Base-by-base conservation (phyloP, 2,329 filamentous ascomycete genomes). In the Neoscytalidium dimidiatum region DNA sequence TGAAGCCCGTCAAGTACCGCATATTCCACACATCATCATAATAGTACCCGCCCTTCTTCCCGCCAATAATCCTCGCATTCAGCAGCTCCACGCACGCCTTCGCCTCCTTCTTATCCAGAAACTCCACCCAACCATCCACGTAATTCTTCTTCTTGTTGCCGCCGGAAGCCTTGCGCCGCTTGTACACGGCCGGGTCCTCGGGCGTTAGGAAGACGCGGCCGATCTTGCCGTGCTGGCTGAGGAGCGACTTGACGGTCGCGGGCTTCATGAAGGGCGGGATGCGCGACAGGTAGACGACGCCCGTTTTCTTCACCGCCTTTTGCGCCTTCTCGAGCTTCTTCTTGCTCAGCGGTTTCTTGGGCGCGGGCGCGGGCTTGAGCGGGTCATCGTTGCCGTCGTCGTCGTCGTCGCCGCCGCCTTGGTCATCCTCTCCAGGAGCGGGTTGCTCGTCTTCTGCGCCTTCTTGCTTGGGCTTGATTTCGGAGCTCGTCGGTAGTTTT, bases 231-330 rank as follows among this genome's bases (percentile, higher is more conserved):
- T 92, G 92, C 9, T 89, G 90, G 67, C 88, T 84, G 62, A 95
- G 86, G 14, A 93, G 87, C 19, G 89, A 88, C 69, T 90, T 88
- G 44, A 95, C 83, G 73, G 94, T 94, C 60, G 84, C 81, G 6
- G 92, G 91, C 72, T 93, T 94, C 91, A 96, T 95, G 78, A 94
- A 96, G 0, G 92, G 92, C 3, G 92, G 92, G 68, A 95, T 87
- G 66, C 92, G 88, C 4, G 91, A 94, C 67, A 96, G 83, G 79
- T 95, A 96, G 66, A 95, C 83, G 13, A 96, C 90, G 68, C 92
- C 92, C 0, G 91, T 92, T 74, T 88, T 90, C 70, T 86, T 87
- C 66, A 90, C 84, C 23, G 88, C 87, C 38, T 85, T 84, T 67
- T 88, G 86, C 79, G 90, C 88, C 74, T 89, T 87, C 46, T 85